Conservation (phyloP, 768 basidiomycete species). For the Kwoniella pini region DNA sequence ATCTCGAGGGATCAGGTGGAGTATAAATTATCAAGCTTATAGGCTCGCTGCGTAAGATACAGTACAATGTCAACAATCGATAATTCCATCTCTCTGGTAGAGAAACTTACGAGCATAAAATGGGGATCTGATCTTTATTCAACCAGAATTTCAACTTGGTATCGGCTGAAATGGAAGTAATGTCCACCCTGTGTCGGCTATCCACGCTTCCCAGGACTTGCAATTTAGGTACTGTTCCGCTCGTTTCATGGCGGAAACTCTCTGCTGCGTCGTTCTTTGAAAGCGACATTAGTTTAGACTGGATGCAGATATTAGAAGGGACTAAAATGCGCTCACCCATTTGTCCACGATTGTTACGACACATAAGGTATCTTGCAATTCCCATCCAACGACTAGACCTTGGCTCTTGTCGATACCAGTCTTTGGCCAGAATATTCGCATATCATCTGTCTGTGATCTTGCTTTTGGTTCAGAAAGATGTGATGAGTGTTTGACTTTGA, state of each 20-base stretch:
- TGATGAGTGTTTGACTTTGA: no score
- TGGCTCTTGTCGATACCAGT: background rate
- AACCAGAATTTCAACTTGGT: conserved; percentile 1
- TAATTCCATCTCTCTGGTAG: background rate
- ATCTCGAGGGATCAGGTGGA: conserved; percentile 61
- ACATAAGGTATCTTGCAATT: conserved; percentile 16
- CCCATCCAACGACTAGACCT: conserved; percentile 33
- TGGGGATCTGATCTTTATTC: background rate
- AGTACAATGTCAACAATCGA: background rate
- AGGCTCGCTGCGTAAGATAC: background rate
- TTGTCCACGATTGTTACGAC: conserved; percentile 30
- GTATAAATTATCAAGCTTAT: conserved; percentile 59
- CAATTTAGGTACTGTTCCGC: no score
- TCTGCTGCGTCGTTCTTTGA: no score
- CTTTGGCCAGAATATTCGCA: conserved; percentile 36
- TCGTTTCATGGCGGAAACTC: no score
- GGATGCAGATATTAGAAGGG: no score
- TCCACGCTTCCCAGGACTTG: no score
- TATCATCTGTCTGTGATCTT: background rate
- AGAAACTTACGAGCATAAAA: conserved; percentile 13
- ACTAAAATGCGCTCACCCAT: conserved; percentile 13
- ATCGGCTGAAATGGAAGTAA: background rate
- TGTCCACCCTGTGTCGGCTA: no score
- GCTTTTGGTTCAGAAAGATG: no score
- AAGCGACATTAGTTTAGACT: no score